These are phyloP conservation scores for Citrus glauca DNA, from an alignment of 345 rosid species.

Conservation along the genomic window DNA sequence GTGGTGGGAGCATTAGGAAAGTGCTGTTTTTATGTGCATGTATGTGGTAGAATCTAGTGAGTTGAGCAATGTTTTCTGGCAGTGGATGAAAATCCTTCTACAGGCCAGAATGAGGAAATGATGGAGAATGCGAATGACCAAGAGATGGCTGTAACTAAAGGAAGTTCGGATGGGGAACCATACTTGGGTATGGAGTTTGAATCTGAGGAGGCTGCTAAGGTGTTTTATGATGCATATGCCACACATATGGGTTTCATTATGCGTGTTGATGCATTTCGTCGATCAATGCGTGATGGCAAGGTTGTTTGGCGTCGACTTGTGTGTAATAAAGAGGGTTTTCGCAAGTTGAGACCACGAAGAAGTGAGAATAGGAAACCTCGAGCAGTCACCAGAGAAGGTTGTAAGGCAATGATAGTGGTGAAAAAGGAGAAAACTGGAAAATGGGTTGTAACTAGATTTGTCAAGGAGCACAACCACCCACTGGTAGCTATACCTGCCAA, in stretches of 20 bases:
- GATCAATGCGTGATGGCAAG: slow-evolving; percentile 48
- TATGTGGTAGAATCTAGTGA: not conserved
- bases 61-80: slow-evolving; percentile 3
- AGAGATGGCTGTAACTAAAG: slow-evolving; percentile 11
- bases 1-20: not conserved
- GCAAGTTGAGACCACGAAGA: slow-evolving; percentile 34
- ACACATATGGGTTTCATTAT: slow-evolving; percentile 37
- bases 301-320: slow-evolving; percentile 56
- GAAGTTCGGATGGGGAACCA: slow-evolving; percentile 27
- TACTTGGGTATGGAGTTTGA: slow-evolving; percentile 43
- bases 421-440: slow-evolving; percentile 41
- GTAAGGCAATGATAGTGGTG: slow-evolving; percentile 48
- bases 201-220: slow-evolving; percentile 43
- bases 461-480: slow-evolving; percentile 41
- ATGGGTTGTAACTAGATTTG: slow-evolving; percentile 45
- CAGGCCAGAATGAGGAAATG: slow-evolving; percentile 22
- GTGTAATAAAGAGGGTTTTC: slow-evolving; percentile 51
- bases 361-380: slow-evolving; percentile 46
- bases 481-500: slow-evolving; percentile 29
- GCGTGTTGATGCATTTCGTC: slow-evolving; percentile 49
- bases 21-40: not conserved
- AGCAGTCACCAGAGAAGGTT: slow-evolving; percentile 52
- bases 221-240: slow-evolving; percentile 43
- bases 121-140: slow-evolving; percentile 22
- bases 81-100: slow-evolving; percentile 34